Conservation (phyloP, 345 rosid species). For the Eucalyptus sp. region DNA sequence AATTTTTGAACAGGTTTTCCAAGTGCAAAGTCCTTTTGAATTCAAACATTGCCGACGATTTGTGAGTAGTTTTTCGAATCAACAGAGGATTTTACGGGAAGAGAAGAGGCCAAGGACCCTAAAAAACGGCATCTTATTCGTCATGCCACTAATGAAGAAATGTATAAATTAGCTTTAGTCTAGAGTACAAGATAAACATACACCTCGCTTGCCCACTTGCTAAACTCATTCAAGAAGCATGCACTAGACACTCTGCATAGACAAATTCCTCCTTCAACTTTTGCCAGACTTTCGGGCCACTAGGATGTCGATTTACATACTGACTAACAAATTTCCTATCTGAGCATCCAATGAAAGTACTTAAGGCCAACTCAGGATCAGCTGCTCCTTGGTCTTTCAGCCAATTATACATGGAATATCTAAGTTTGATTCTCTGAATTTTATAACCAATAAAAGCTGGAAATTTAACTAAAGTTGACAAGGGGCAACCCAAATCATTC, state of each 20-base stretch:
- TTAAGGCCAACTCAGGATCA: constrained; percentile 14
- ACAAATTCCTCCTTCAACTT: constrained; percentile 30
- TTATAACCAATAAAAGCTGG: constrained; percentile 46
- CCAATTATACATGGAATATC: constrained; percentile 64
- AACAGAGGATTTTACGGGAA: neutral
- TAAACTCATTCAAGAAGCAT: neutral
- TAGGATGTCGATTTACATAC: constrained; percentile 40
- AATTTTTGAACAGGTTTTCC: neutral
- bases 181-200: neutral
- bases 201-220: neutral
- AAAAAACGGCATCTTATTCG: neutral
- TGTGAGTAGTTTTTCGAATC: neutral
- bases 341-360: constrained; percentile 39
- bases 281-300: constrained; percentile 55
- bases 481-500: constrained; percentile 41
- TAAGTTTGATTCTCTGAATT: constrained; percentile 34
- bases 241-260: neutral
- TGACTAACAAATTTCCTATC: constrained; percentile 17
- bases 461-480: constrained; percentile 28
- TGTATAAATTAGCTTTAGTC: neutral
- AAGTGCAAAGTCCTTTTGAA: neutral
- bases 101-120: neutral
- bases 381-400: constrained; percentile 33
- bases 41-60: neutral
- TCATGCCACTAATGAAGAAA: neutral